phyloP scores from a whole-genome alignment of 2,329 filamentous ascomycete genomes.

The Talaromyces sp. region DNA sequence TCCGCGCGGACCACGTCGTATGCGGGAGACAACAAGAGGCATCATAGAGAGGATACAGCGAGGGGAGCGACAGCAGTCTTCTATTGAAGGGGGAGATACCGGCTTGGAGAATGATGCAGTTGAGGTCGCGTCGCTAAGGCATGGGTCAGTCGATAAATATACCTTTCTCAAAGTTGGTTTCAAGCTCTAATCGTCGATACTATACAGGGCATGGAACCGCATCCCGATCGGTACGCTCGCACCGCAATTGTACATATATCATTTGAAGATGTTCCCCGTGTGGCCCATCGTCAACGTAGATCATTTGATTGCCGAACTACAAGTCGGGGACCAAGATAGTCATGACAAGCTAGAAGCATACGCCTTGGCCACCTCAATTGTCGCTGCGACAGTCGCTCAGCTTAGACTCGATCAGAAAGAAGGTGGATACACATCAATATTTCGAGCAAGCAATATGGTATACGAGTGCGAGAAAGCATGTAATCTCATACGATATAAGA shows the following conservation, averaged over 20 bases:
- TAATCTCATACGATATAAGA: slow-evolving; percentile 28
- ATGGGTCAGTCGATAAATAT: neutral
- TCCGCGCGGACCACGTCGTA: slow-evolving; percentile 46
- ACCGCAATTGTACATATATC: slow-evolving; percentile 45
- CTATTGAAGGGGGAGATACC: neutral
- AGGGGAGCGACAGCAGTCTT: slow-evolving; percentile 27
- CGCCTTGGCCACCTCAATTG: slow-evolving; percentile 46
- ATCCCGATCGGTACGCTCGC: slow-evolving; percentile 26
- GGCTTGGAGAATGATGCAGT: neutral
- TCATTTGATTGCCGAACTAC: slow-evolving; percentile 32
- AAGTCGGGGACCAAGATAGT: slow-evolving; percentile 23
- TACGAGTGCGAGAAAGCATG: slow-evolving; percentile 36
- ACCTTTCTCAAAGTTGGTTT: neutral
- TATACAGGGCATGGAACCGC: slow-evolving; percentile 22
- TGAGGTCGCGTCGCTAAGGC: neutral
- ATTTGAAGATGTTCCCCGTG: slow-evolving; percentile 50
- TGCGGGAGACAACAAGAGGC: slow-evolving; percentile 28
- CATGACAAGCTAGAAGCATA: slow-evolving; percentile 31
- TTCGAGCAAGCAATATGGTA: slow-evolving; percentile 31
- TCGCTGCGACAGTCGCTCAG: slow-evolving; percentile 49
- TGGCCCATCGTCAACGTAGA: slow-evolving; percentile 51
- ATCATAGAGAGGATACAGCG: slow-evolving; percentile 25
- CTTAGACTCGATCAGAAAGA: slow-evolving; percentile 40
- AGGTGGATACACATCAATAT: slow-evolving; percentile 22
- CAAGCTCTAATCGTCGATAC: neutral